Conservation (phyloP, 345 rosid genomes). For the Turritis glabra region DNA sequence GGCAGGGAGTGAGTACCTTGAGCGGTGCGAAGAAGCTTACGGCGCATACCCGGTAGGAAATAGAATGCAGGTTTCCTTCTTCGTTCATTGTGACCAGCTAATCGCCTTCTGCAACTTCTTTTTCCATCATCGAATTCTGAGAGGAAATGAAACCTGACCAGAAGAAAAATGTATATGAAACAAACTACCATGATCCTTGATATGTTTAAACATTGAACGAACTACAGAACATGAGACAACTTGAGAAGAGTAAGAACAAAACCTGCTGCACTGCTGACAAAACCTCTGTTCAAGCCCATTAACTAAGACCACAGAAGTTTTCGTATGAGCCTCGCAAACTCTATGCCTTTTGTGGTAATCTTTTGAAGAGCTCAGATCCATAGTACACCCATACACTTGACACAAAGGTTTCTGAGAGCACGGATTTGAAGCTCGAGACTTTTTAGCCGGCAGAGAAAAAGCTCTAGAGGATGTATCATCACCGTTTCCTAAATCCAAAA, state of each 20-base stretch:
- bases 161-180: conserved; percentile 4
- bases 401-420: conserved; percentile 48
- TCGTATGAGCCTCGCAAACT: conserved; percentile 82
- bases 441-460: conserved; percentile 37
- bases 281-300: conserved; percentile 73
- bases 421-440: conserved; percentile 32
- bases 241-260: background rate
- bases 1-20: conserved; percentile 47
- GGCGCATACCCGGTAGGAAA: conserved; percentile 45
- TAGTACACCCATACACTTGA: conserved; percentile 74
- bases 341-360: conserved; percentile 81
- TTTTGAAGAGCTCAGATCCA: conserved; percentile 72
- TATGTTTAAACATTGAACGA: background rate
- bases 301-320: conserved; percentile 66
- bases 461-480: conserved; percentile 15
- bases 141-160: conserved; percentile 82
- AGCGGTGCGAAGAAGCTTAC: conserved; percentile 48
- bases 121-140: conserved; percentile 82
- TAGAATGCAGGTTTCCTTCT: conserved; percentile 75
- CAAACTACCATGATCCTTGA: background rate
- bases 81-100: conserved; percentile 85
- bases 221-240: background rate
- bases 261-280: conserved; percentile 98
- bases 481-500: conserved; percentile 41
- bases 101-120: conserved; percentile 87